Evolutionary conservation across 2,329 filamentous ascomycete genomes (phyloP).

Genomic region (Neofusicoccum umdonicola): DNA sequence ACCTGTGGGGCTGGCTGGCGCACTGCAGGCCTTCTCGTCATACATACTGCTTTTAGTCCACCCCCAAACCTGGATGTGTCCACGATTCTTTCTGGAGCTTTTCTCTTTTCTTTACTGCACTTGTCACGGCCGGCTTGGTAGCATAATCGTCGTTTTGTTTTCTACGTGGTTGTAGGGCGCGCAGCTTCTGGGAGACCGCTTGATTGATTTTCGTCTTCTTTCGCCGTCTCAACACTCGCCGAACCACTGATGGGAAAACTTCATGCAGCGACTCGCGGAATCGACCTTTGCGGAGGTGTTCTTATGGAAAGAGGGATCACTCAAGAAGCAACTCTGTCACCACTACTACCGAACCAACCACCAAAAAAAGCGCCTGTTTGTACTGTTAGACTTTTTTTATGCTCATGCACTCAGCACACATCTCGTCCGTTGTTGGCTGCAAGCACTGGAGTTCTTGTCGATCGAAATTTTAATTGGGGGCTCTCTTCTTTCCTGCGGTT

Average conservation of each 20-base stretch:
- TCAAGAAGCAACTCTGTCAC: conserved; percentile 11
- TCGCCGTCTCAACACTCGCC: conserved; percentile 6
- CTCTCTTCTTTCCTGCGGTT: conserved; percentile 14
- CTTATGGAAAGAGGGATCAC: conserved; percentile 8
- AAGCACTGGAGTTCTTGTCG: conserved; percentile 15
- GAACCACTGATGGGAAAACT: conserved; percentile 1
- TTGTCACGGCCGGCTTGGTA: conserved; percentile 19
- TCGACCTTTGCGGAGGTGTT: conserved; percentile 8
- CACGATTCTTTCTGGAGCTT: conserved; percentile 18
- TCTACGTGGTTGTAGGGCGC: conserved; percentile 11
- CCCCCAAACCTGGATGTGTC: conserved; percentile 18
- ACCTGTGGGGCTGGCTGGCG: conserved; percentile 14
- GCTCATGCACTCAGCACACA: conserved; percentile 14
- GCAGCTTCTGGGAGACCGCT: conserved; percentile 7
- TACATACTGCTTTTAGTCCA: conserved; percentile 16
- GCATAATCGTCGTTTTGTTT: conserved; percentile 16
- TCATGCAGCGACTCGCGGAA: conserved; percentile 2
- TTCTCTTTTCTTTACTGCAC: conserved; percentile 1
- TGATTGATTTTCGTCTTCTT: conserved; percentile 3
- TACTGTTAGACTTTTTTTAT: conserved; percentile 15
- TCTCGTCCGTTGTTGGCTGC: conserved; percentile 11
- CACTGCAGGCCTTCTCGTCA: conserved; percentile 12
- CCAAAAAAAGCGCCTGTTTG: conserved; percentile 16
- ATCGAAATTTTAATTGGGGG: conserved; percentile 16
- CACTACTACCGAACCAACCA: conserved; percentile 12